phyloP scores from a whole-genome alignment of 1,139 yeast genomes.

The Magnusiomyces magnusii region DNA sequence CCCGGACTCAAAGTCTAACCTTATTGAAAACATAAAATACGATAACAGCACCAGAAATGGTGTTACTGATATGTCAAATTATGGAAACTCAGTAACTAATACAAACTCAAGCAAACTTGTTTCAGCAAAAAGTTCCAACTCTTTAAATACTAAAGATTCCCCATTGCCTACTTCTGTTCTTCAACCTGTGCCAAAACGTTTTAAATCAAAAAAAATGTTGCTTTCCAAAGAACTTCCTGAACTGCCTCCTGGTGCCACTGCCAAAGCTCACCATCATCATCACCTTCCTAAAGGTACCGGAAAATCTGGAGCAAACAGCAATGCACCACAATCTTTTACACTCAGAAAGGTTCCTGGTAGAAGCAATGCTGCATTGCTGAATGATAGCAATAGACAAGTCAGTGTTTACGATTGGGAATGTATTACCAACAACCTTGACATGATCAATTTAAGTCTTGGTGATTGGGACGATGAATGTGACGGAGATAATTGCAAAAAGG shows the following conservation, averaged over 20 bases:
- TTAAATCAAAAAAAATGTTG: not conserved
- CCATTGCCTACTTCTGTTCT: not conserved
- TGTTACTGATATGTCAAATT: no score
- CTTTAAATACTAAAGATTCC: not conserved
- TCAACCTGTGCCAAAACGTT: not conserved
- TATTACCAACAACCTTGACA: constrained; percentile 2
- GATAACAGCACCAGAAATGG: no score
- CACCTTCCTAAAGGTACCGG: not conserved
- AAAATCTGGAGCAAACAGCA: not conserved
- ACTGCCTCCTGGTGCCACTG: constrained; percentile 3
- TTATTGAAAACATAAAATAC: no score
- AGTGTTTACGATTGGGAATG: constrained; percentile 6
- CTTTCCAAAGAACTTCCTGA: constrained; percentile 3
- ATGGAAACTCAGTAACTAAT: no score
- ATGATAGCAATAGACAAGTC: not conserved
- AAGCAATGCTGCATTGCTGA: not conserved
- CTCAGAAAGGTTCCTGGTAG: not conserved
- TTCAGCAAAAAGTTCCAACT: not conserved
- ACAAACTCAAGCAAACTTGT: not conserved
- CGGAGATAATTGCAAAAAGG: no score
- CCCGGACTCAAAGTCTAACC: no score
- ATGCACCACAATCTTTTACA: not conserved
- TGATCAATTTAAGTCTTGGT: constrained; percentile 2
- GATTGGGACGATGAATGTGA: not conserved
- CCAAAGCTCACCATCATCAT: not conserved